These are phyloP conservation scores for Pseudogymnoascus destructans DNA, from an alignment of 2,329 filamentous ascomycete genomes.

Conservation along the genomic window DNA sequence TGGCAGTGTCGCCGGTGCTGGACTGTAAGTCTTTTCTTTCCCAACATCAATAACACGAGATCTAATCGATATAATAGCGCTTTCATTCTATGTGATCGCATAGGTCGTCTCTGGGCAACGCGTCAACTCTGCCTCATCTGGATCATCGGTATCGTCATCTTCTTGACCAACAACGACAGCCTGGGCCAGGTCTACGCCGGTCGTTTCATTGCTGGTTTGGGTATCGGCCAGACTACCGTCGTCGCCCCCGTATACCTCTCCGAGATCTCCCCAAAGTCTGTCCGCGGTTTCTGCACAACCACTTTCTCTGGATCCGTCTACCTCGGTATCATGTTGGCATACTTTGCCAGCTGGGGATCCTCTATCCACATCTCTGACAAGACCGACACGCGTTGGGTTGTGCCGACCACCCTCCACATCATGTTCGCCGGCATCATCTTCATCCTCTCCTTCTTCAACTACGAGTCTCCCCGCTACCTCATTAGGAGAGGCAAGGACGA, in stretches of 20 bases:
- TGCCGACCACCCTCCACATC: constrained; percentile 63
- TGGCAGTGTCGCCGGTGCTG: constrained; percentile 57
- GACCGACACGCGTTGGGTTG: constrained; percentile 37
- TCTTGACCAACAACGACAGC: constrained; percentile 42
- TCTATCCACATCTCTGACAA: constrained; percentile 35
- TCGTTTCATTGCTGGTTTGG: constrained; percentile 49
- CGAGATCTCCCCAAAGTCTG: constrained; percentile 54
- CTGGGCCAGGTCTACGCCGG: constrained; percentile 49
- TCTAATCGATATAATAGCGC: constrained; percentile 30
- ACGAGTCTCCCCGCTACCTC: constrained; percentile 58
- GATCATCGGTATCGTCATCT: constrained; percentile 45
- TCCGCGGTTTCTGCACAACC: constrained; percentile 62
- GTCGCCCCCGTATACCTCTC: constrained; percentile 60
- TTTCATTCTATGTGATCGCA: constrained; percentile 44
- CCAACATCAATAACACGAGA: background rate
- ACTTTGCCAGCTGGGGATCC: constrained; percentile 58
- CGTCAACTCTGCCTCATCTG: constrained; percentile 43
- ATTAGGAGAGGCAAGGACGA: constrained; percentile 50
- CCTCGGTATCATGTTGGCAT: constrained; percentile 64
- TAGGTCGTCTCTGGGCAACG: constrained; percentile 51
- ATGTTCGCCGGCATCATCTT: constrained; percentile 66
- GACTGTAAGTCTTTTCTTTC: constrained; percentile 33
- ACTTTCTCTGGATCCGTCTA: constrained; percentile 62
- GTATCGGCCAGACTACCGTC: constrained; percentile 54
- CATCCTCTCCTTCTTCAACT: constrained; percentile 52